These are phyloP conservation scores for Mycena galopus DNA, from an alignment of 768 basidiomycete species.

Conservation along the genomic window DNA sequence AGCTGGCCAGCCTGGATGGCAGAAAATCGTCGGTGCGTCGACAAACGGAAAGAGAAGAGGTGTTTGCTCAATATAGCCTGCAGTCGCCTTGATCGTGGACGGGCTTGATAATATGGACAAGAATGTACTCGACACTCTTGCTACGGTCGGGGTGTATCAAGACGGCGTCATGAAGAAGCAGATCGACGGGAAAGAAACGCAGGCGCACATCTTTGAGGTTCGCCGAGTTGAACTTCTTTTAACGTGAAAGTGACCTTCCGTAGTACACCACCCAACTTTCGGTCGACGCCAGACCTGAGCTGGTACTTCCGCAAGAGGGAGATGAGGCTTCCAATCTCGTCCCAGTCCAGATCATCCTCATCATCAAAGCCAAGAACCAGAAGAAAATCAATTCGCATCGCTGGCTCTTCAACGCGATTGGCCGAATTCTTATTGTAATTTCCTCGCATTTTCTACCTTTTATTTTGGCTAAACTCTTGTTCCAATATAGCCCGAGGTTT, in stretches of 20 bases:
- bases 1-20: conserved; percentile 89
- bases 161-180: conserved; percentile 96
- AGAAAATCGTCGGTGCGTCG: conserved; percentile 90
- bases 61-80: too few species aligned
- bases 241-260: conserved; percentile 12
- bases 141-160: conserved; percentile 92
- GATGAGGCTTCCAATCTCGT: conserved; percentile 93
- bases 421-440: conserved; percentile 73
- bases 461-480: background rate
- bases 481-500: conserved; percentile 80
- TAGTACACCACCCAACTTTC: conserved; percentile 97
- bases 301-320: conserved; percentile 86
- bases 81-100: conserved; percentile 93
- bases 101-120: conserved; percentile 97
- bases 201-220: conserved; percentile 96
- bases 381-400: conserved; percentile 97
- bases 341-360: conserved; percentile 91
- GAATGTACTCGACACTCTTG: conserved; percentile 87
- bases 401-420: conserved; percentile 96
- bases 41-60: too few species aligned
- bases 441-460: conserved; percentile 45
- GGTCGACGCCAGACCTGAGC: conserved; percentile 88
- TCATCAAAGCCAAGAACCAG: conserved; percentile 92
- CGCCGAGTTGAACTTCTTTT: conserved; percentile 19
- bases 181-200: conserved; percentile 87